Percentiles rank a stretch among this genome's conserved stretches.
These are phyloP conservation scores for Lignosus rhinocerotis DNA, from an alignment of 1,284 basidiomycete species.

Conservation along the genomic window DNA sequence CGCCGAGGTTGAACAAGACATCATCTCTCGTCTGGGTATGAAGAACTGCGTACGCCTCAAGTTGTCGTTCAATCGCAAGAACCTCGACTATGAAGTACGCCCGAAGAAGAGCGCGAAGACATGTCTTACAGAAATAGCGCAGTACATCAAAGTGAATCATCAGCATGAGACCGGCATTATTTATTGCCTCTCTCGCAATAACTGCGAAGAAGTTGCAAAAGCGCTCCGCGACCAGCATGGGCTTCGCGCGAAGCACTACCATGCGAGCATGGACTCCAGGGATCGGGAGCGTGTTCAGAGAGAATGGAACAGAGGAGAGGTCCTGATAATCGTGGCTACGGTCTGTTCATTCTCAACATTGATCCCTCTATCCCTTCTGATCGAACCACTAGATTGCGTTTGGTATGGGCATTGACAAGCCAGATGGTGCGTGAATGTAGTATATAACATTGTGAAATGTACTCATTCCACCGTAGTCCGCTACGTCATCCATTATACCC, in stretches of 20 bases:
- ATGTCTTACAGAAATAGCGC: conserved; percentile 65
- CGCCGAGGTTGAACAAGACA: conserved; percentile 74
- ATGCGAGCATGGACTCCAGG: conserved; percentile 72
- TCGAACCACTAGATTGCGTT: conserved; percentile 59
- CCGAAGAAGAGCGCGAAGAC: conserved; percentile 47
- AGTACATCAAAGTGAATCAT: conserved; percentile 68
- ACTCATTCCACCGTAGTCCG: conserved; percentile 48
- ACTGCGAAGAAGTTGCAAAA: conserved; percentile 81
- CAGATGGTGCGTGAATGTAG: conserved; percentile 52
- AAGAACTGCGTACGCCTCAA: conserved; percentile 59
- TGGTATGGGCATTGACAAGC: conserved; percentile 98
- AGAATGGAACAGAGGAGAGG: conserved; percentile 76
- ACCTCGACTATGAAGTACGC: conserved; percentile 83
- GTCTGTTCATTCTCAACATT: conserved; percentile 37
- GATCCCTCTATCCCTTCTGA: not conserved
- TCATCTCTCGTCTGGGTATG: conserved; percentile 74
- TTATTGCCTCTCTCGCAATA: conserved; percentile 75
- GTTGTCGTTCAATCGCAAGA: conserved; percentile 92
- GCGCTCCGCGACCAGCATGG: conserved; percentile 56
- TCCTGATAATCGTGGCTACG: conserved; percentile 90
- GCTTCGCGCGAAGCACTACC: conserved; percentile 80
- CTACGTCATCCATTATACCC: conserved; percentile 75
- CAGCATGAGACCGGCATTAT: conserved; percentile 78
- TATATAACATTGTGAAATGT: not conserved
- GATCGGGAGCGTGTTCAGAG: conserved; percentile 70